A percentile compares a stretch with the other conserved stretches of the same genome.
phyloP scores from a whole-genome alignment of 176 grass and related monocot genomes.

The Coix lacrymajobi region DNA sequence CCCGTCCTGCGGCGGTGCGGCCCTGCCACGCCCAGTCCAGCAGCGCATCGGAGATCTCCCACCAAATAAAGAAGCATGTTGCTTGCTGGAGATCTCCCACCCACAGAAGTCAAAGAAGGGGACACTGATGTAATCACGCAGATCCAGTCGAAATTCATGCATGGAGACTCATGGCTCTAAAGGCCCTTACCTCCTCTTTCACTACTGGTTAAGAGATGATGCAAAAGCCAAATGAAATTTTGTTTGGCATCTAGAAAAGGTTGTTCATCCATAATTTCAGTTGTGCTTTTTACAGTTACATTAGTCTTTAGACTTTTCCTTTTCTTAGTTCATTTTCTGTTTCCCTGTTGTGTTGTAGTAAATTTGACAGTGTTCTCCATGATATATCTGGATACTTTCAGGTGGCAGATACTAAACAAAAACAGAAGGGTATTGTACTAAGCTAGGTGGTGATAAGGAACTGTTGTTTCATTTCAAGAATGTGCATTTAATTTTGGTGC shows the following conservation, averaged over 20 bases:
- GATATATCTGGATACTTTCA: slow-evolving; percentile 46
- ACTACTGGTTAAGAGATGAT: slow-evolving; percentile 60
- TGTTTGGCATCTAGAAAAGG: slow-evolving; percentile 96
- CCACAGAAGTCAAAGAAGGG: slow-evolving; percentile 52
- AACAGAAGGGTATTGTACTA: slow-evolving; percentile 92
- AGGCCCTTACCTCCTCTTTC: slow-evolving; percentile 72
- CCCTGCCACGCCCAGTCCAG: background rate
- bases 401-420: slow-evolving; percentile 92
- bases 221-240: slow-evolving; percentile 74
- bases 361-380: slow-evolving; percentile 10
- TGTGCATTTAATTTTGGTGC: slow-evolving; percentile 9
- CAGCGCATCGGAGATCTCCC: background rate
- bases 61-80: background rate
- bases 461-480: slow-evolving; percentile 33
- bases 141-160: slow-evolving; percentile 98
- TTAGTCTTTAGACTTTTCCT: background rate
- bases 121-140: slow-evolving; percentile 46
- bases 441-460: slow-evolving; percentile 92
- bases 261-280: slow-evolving; percentile 25
- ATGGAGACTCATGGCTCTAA: slow-evolving; percentile 76
- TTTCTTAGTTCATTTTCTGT: background rate
- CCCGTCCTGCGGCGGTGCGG: background rate
- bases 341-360: slow-evolving; percentile 1
- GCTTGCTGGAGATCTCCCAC: background rate
- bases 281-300: background rate